Base-by-base conservation (phyloP, 768 basidiomycete species). In the Leccinum rimulosum region DNA sequence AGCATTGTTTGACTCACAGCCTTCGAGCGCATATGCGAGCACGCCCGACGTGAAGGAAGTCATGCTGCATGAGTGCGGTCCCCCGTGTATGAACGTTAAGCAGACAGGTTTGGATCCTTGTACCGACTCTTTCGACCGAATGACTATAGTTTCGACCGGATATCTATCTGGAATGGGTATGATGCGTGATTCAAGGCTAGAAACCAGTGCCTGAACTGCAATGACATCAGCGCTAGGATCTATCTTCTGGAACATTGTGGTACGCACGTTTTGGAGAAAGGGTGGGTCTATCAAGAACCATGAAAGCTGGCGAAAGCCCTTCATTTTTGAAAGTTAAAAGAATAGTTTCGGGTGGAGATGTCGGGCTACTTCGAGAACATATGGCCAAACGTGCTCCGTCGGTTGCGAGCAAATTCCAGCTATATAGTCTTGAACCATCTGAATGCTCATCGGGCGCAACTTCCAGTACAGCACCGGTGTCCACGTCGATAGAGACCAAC, bases 71-170 rank as follows among this genome's bases (percentile, higher is more conserved):
- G 66, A 75, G 65, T 89, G 87, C 0, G 88, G 87, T 3, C 88
- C 88, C 8, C 87, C 88, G 57, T 89, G 88, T 7, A 80, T 79
- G 14, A 75, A 67, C 0, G 80, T 81, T 50, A 90, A 73, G 54
- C 79, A 86, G n/a, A 81, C 78, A 2, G 75, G 75, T 19, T 68
- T 68, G 4, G 25, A 55, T 15, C 58, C 68, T n/a, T 59, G 27
- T 5, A 51, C 66, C 8, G 40, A 54, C 43, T 61, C 61, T 8
- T 66, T 66, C 0, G 74, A 70, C 47, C 74, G 74, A 22, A 87
- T 70, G 11, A 88, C 68, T 12, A 88, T 80, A 0, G 82, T 81
- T 69, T 88, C 84, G 1, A 80, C 76, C 3, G 80, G 82, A 38
- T 70, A 70, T 40, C 79, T 78, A 8, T 70, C 72, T 9, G 85